Evolutionary conservation across 805 yeast species (phyloP), one percentile per base, ranked within the genome.

Genomic region (Ascoidea rubescens): DNA sequence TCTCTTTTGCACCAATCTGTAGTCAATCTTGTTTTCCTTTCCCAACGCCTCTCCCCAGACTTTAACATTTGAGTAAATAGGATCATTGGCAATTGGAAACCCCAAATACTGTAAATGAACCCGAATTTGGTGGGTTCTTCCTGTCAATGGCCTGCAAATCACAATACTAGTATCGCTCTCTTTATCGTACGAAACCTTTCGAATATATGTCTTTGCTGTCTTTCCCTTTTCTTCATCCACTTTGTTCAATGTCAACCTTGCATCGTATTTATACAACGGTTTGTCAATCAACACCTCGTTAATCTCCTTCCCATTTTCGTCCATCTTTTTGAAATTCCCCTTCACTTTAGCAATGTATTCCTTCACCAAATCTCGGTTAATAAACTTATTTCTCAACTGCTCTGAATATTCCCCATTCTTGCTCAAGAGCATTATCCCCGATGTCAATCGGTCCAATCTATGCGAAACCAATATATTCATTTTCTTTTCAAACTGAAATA

Each of bases 41-140:
- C 89, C 90, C 42, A 84, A 64, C 0, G 62, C 58, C 0, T 69
- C 66, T 37, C 43, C 43, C 43, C 43, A 37, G 8, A 37, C 78
- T 17, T 62, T 61, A 16, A 72, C 74, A 56, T 80, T 81, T 6
- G 86, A 77, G 62, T 87, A 91, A 1, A 90, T 73, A 0, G 97
- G 97, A 64, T 91, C 99, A 63, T 91, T 90, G 3, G 86, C 88
- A 48, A 91, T 91, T 0, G 98, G 96, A 61, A 71, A 76, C 0
- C 97, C 97, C n/a, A 93, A 59, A 57, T 73, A 84, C 66, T 90
- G 96, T 53, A 93, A 67, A 68, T 93, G 99, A 0, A 93, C 96
- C 55, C 99, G 71, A 50, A 93, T 89, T 64, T 91, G 99, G 65
- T 91, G 99, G 0, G 97, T 88, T 62, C 99, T 73, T 0, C 99